Conservation (phyloP, 2,329 filamentous ascomycete species). For the Fusarium nanum region DNA sequence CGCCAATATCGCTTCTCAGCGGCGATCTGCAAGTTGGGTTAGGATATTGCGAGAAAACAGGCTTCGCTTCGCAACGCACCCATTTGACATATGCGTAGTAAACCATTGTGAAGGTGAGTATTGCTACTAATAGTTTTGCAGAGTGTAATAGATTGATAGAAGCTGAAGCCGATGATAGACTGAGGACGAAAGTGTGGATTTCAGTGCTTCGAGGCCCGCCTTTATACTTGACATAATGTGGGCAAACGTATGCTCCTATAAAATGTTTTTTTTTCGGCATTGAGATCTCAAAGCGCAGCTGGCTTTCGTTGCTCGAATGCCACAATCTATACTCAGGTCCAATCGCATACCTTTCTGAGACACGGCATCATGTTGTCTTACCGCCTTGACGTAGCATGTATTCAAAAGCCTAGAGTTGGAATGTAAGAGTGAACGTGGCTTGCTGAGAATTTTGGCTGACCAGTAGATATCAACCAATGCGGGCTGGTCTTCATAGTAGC, state of each 20-base stretch:
- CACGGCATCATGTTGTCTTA: not conserved
- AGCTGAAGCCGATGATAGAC: too few species aligned
- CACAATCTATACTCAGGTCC: too few species aligned
- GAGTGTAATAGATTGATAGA: too few species aligned
- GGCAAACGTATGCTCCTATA: too few species aligned
- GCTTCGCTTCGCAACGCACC: not conserved
- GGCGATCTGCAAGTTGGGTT: too few species aligned
- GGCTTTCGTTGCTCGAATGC: too few species aligned
- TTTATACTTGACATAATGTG: too few species aligned
- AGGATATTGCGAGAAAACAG: too few species aligned
- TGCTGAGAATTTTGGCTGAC: not conserved
- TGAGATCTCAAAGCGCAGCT: too few species aligned
- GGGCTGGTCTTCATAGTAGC: accelerated
- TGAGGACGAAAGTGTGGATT: not conserved
- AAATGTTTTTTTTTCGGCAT: too few species aligned
- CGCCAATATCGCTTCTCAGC: not conserved
- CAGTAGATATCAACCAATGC: not conserved
- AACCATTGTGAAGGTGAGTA: not conserved
- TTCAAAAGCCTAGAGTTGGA: not conserved
- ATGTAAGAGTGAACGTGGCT: not conserved
- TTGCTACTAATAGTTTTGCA: not conserved
- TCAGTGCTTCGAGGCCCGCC: too few species aligned
- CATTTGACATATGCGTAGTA: conserved; percentile 13
- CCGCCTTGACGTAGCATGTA: not conserved
- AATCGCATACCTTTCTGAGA: not conserved